A percentile compares a stretch with the other conserved stretches of the same genome.
These are phyloP conservation scores for Auricularia cornea DNA, from an alignment of 768 basidiomycete genomes.

Conservation along the genomic window DNA sequence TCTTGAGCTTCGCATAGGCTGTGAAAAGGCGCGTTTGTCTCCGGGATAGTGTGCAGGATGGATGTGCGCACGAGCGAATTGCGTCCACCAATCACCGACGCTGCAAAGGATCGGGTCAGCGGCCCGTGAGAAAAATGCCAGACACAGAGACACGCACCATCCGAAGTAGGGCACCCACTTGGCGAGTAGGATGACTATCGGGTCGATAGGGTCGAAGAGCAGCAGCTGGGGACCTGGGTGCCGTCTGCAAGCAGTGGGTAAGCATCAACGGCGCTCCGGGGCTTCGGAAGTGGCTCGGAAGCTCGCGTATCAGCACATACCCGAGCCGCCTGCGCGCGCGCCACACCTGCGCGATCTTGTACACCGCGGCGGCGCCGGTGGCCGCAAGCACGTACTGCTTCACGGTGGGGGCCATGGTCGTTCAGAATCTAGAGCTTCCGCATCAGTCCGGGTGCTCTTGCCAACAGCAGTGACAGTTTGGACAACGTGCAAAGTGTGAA, in stretches of 20 bases:
- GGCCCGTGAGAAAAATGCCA: background rate
- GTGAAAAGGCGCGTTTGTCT: background rate
- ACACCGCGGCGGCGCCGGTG: background rate
- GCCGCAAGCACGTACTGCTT: too few relatives aligned
- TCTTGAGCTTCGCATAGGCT: background rate
- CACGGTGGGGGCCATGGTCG: too few relatives aligned
- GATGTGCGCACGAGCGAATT: background rate
- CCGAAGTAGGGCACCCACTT: background rate
- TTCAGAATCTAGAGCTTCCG: too few relatives aligned
- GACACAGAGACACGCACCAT: background rate
- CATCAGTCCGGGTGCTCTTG: too few relatives aligned
- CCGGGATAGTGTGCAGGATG: background rate
- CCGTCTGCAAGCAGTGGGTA: too few relatives aligned
- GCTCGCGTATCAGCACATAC: too few relatives aligned
- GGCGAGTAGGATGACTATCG: background rate
- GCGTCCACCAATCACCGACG: background rate
- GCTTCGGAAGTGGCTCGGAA: too few relatives aligned
- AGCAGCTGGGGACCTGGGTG: background rate
- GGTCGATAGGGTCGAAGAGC: background rate
- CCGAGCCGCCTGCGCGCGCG: background rate
- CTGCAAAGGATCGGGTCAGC: background rate
- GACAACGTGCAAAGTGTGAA: too few relatives aligned
- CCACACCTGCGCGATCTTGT: background rate
- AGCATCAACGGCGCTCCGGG: too few relatives aligned
- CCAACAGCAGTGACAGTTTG: too few relatives aligned